phyloP scores from a whole-genome alignment of 805 yeast species.

The Sungouiella thailandica region DNA sequence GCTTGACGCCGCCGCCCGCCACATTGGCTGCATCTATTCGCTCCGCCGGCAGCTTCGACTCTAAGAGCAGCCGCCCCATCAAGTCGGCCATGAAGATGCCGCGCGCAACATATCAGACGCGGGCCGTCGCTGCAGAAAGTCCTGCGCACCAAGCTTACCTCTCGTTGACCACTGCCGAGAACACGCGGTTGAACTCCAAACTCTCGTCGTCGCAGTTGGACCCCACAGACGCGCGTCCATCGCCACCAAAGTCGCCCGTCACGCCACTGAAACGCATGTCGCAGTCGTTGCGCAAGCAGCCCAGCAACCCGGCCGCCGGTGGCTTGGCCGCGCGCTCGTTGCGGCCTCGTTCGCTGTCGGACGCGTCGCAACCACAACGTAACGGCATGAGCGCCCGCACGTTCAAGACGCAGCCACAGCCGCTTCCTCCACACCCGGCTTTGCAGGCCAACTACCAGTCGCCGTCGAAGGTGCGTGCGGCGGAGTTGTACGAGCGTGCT shows the following conservation, averaged over 20 bases:
- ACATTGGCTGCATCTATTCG: constrained; percentile 26
- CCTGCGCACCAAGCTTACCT: constrained; percentile 63
- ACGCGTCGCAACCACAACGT: constrained; percentile 1
- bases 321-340: constrained; percentile 24
- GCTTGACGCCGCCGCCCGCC: constrained; percentile 7
- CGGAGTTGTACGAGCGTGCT: constrained; percentile 51
- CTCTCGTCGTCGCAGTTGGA: constrained; percentile 39
- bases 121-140: constrained; percentile 7
- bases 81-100: constrained; percentile 50
- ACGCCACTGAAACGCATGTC: constrained; percentile 19
- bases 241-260: constrained; percentile 9
- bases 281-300: constrained; percentile 24
- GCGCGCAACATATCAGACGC: constrained; percentile 16
- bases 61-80: constrained; percentile 21
- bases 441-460: constrained; percentile 33
- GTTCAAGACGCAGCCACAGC: constrained; percentile 26
- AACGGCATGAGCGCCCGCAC: constrained; percentile 28
- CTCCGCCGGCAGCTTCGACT: constrained; percentile 25
- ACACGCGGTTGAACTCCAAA: constrained; percentile 67
- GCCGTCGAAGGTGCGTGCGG: constrained; percentile 42
- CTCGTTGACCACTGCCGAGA: constrained; percentile 72
- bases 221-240: constrained; percentile 9
- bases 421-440: constrained; percentile 37
- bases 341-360: constrained; percentile 30
- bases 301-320: constrained; percentile 12